Percentiles rank a stretch among this genome's conserved stretches.
These are phyloP conservation scores for Didymella arachidicola DNA, from an alignment of 2,329 filamentous ascomycete species.

Conservation along the genomic window DNA sequence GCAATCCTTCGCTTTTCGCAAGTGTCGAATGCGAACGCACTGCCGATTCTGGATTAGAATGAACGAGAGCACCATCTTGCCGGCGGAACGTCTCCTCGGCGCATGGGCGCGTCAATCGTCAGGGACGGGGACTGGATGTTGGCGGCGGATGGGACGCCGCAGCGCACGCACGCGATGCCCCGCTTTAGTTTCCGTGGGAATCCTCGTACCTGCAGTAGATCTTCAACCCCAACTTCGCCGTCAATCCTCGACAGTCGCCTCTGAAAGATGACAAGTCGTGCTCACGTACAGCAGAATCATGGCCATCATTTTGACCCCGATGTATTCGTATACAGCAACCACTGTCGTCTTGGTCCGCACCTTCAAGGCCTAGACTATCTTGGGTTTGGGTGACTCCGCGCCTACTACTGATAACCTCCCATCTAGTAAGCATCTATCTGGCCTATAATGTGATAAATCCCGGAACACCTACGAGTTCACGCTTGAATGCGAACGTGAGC, in stretches of 20 bases:
- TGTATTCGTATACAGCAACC: no score
- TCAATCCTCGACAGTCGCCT: no score
- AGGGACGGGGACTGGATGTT: constrained; percentile 7
- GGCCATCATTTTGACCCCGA: no score
- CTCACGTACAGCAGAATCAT: no score
- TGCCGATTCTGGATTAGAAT: constrained; percentile 91
- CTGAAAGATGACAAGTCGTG: no score
- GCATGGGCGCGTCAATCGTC: constrained; percentile 20
- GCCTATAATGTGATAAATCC: not conserved
- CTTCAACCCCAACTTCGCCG: not conserved
- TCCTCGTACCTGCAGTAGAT: not conserved
- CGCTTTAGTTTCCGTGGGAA: constrained; percentile 1
- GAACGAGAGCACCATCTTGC: constrained; percentile 75
- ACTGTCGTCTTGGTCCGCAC: no score
- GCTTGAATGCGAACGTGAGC: constrained; percentile 3
- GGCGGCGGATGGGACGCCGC: constrained; percentile 2
- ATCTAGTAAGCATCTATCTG: not conserved
- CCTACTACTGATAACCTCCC: not conserved
- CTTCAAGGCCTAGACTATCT: no score
- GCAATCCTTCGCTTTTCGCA: not conserved
- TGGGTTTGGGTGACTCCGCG: not conserved
- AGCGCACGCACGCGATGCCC: constrained; percentile 1
- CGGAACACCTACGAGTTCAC: not conserved
- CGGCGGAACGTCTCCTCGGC: constrained; percentile 18
- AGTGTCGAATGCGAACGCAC: constrained; percentile 55